These are phyloP conservation scores for Phaffomyces antillensis DNA, from an alignment of 805 yeast species.

Conservation along the genomic window DNA sequence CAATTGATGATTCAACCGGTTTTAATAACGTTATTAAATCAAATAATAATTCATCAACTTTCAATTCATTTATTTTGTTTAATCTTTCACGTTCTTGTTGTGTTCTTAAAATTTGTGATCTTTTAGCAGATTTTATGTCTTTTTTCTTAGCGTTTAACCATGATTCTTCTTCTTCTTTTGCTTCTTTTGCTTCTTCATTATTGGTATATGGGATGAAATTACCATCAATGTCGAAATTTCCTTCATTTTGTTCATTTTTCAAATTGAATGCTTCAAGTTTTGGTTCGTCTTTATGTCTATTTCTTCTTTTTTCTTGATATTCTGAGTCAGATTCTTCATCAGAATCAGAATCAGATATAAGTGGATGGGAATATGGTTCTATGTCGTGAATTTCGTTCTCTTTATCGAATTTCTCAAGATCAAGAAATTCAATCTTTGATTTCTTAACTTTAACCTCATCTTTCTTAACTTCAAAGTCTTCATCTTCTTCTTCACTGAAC, in stretches of 20 bases:
- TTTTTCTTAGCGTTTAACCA: constrained; percentile 28
- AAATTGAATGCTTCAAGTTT: constrained; percentile 60
- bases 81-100: constrained; percentile 17
- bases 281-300: constrained; percentile 20
- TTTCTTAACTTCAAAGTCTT: constrained; percentile 2
- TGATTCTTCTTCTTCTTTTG: constrained; percentile 18
- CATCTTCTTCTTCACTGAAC: constrained; percentile 18
- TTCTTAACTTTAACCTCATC: constrained; percentile 1
- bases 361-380: too few relatives aligned
- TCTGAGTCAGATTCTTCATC: constrained; percentile 11
- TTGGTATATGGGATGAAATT: constrained; percentile 39
- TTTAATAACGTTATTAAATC: constrained; percentile 38
- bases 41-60: constrained; percentile 21
- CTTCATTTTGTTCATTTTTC: constrained; percentile 48
- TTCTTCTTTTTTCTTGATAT: constrained; percentile 14
- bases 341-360: too few relatives aligned
- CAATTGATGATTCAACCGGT: constrained; percentile 55
- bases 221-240: constrained; percentile 54
- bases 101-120: constrained; percentile 25
- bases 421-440: constrained; percentile 23
- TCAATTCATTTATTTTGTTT: constrained; percentile 7
- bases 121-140: constrained; percentile 31
- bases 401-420: constrained; percentile 32
- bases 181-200: constrained; percentile 25
- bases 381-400: constrained; percentile 13